A percentile compares a stretch with the other conserved stretches of the same genome.
phyloP scores from a whole-genome alignment of 345 rosid genomes.

The Jatropha curcas region DNA sequence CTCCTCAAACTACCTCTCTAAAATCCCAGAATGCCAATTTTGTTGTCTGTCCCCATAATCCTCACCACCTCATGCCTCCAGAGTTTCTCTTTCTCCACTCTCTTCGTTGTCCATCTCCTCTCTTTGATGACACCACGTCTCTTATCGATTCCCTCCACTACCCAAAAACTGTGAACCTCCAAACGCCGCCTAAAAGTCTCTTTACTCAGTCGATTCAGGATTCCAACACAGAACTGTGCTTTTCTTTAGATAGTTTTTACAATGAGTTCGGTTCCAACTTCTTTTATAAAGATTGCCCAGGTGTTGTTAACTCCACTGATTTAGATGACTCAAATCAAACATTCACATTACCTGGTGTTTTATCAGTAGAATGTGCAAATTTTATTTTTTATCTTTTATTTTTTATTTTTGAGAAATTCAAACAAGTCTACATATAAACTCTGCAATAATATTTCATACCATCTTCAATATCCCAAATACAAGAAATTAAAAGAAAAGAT shows the following conservation, averaged over 20 bases:
- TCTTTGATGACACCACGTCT: slow-evolving; percentile 32
- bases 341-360: slow-evolving; percentile 55
- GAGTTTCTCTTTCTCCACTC: slow-evolving; percentile 70
- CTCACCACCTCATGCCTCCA: slow-evolving; percentile 69
- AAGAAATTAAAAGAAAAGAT: too few species aligned
- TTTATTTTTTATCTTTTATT: slow-evolving; percentile 35
- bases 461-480: too few species aligned
- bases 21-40: slow-evolving; percentile 29
- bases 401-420: too few species aligned
- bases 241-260: slow-evolving; percentile 53
- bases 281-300: slow-evolving; percentile 69
- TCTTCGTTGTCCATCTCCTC: slow-evolving; percentile 60
- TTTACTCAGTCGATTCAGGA: slow-evolving; percentile 24
- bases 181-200: slow-evolving; percentile 8
- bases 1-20: slow-evolving; percentile 30
- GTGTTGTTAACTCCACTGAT: slow-evolving; percentile 49
- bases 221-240: slow-evolving; percentile 36
- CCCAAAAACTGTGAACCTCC: slow-evolving; percentile 43
- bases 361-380: slow-evolving; percentile 55
- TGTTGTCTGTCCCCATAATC: slow-evolving; percentile 57
- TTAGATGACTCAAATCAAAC: slow-evolving; percentile 31
- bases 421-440: too few species aligned
- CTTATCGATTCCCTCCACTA: slow-evolving; percentile 40
- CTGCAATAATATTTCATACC: slow-evolving; percentile 48
- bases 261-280: slow-evolving; percentile 44